A percentile compares a stretch with the other conserved stretches of the same genome.
phyloP scores from a whole-genome alignment of 2,329 filamentous ascomycete genomes.

The Colletotrichum filicis region DNA sequence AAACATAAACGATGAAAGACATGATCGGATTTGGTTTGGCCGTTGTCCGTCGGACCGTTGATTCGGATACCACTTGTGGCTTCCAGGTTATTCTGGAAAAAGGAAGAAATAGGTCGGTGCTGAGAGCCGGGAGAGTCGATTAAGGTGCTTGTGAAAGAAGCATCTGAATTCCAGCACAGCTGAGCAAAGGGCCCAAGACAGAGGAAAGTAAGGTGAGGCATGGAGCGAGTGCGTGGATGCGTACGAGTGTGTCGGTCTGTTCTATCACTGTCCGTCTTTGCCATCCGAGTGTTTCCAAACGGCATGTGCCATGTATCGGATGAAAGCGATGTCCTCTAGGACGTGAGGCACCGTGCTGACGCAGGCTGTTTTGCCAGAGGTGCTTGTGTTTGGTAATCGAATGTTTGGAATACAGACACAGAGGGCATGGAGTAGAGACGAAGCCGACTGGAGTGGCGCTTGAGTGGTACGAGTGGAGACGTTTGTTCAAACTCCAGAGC shows the following conservation, averaged over 20 bases:
- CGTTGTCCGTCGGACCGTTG: conserved; percentile 20
- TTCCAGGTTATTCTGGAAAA: conserved; percentile 32
- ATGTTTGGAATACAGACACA: neutral
- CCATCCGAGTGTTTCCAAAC: neutral
- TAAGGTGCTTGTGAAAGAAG: conserved; percentile 11
- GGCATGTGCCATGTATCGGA: conserved; percentile 16
- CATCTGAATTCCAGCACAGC: neutral
- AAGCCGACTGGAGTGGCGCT: neutral
- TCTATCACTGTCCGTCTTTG: conserved; percentile 19
- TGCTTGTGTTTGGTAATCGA: neutral
- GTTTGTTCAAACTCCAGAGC: conserved; percentile 7
- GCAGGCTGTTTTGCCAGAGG: conserved; percentile 8
- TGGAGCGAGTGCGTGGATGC: neutral
- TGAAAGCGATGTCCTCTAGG: neutral
- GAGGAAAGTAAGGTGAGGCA: neutral
- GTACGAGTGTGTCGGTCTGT: conserved; percentile 3
- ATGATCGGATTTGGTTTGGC: neutral
- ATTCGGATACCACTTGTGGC: conserved; percentile 6
- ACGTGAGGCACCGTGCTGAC: conserved; percentile 2
- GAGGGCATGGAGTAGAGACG: neutral
- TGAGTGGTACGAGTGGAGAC: neutral
- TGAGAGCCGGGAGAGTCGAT: neutral
- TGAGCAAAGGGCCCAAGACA: conserved; percentile 23
- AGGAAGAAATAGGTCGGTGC: conserved; percentile 11
- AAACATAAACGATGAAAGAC: neutral